phyloP scores from a whole-genome alignment of 768 basidiomycete genomes.

The Neoboletus subvelutipes region DNA sequence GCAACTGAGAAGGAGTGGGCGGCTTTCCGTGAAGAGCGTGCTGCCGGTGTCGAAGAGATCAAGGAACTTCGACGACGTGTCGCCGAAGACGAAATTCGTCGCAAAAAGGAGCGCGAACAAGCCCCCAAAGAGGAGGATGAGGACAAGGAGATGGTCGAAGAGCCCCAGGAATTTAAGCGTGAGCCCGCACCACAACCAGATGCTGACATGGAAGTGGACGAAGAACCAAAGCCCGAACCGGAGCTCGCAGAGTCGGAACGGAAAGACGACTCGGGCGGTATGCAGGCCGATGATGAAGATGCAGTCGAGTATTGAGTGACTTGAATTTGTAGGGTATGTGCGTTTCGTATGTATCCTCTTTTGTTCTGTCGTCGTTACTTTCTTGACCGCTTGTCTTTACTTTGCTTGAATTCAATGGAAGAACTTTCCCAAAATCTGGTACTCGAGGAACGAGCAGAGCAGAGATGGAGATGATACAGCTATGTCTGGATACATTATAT shows the following conservation, averaged over 20 bases:
- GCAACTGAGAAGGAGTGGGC: slow-evolving; percentile 70
- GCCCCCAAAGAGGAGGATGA: slow-evolving; percentile 32
- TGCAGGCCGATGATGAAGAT: slow-evolving; percentile 74
- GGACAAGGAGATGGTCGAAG: slow-evolving; percentile 37
- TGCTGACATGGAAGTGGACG: slow-evolving; percentile 37
- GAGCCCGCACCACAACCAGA: slow-evolving; percentile 25
- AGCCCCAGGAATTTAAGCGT: slow-evolving; percentile 17
- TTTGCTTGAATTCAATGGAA: slow-evolving; percentile 11
- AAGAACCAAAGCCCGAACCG: slow-evolving; percentile 33
- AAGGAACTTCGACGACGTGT: slow-evolving; percentile 60
- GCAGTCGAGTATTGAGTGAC: slow-evolving; percentile 68
- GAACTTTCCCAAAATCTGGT: not conserved
- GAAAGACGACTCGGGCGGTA: slow-evolving; percentile 52
- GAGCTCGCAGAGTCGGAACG: slow-evolving; percentile 43
- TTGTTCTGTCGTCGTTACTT: slow-evolving; percentile 6
- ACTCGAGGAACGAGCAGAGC: not conserved
- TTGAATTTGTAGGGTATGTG: slow-evolving; percentile 28
- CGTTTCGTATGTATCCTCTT: slow-evolving; percentile 25
- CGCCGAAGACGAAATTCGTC: slow-evolving; percentile 60
- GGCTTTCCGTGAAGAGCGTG: slow-evolving; percentile 60
- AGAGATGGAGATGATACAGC: not conserved
- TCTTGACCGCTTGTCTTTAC: slow-evolving; percentile 21
- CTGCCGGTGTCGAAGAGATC: slow-evolving; percentile 59
- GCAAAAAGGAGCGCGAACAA: slow-evolving; percentile 40
- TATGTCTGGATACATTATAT: not conserved